A percentile compares a stretch with the other conserved stretches of the same genome.
Conservation (phyloP, 805 yeast genomes). For the Candida montana region DNA sequence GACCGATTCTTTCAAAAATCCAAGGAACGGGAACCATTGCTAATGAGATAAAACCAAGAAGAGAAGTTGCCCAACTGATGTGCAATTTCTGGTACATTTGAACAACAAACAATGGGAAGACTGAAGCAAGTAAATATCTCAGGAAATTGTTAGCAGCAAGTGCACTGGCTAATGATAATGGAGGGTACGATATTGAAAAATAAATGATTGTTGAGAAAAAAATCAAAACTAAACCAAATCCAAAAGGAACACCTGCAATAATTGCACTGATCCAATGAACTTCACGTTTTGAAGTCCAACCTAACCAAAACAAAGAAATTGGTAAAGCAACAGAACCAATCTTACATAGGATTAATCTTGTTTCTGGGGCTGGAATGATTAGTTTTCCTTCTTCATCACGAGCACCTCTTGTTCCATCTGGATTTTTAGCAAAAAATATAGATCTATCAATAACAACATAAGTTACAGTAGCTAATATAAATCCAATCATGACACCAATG, state of each 20-base stretch:
- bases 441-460: too few species aligned
- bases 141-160: conserved; percentile 54
- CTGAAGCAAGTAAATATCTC: conserved; percentile 53
- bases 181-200: conserved; percentile 57
- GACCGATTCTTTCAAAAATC: conserved; percentile 45
- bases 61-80: conserved; percentile 50
- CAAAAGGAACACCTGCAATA: conserved; percentile 49
- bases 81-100: conserved; percentile 53
- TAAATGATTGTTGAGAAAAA: conserved; percentile 65
- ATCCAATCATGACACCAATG: conserved; percentile 54
- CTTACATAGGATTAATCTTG: conserved; percentile 54
- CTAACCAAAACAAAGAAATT: conserved; percentile 46
- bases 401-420: conserved; percentile 39
- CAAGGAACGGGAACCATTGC: conserved; percentile 51
- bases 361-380: conserved; percentile 53
- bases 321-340: conserved; percentile 52
- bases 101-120: conserved; percentile 49
- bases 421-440: conserved; percentile 45
- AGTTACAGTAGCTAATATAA: conserved; percentile 36
- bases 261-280: conserved; percentile 54
- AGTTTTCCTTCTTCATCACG: conserved; percentile 41
- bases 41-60: conserved; percentile 49
- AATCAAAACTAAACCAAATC: conserved; percentile 45
- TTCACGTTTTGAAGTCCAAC: conserved; percentile 47
- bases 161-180: conserved; percentile 55